Percentiles rank a stretch among this genome's conserved stretches.
Conservation (phyloP, 2,329 filamentous ascomycete species). For the Akanthomyces uredinophilus region DNA sequence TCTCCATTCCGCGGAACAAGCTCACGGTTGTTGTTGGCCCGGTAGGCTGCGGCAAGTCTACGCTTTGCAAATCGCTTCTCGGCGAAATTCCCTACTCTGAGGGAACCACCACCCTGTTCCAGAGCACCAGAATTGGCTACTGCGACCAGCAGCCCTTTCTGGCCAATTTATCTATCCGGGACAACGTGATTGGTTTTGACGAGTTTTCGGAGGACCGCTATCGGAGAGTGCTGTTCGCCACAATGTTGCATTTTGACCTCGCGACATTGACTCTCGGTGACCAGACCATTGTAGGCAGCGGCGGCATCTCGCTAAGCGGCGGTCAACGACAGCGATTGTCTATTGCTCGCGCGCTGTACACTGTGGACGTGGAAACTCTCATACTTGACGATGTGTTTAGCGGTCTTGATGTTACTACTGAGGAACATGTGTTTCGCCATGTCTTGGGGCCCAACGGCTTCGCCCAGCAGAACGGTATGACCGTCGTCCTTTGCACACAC, state of each 20-base stretch:
- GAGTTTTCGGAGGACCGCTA: slow-evolving; percentile 19
- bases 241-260: slow-evolving; percentile 20
- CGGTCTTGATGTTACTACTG: slow-evolving; percentile 30
- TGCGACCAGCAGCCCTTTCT: slow-evolving; percentile 24
- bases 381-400: slow-evolving; percentile 33
- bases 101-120: slow-evolving; percentile 5
- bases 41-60: slow-evolving; percentile 37
- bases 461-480: slow-evolving; percentile 20
- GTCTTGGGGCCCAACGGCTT: slow-evolving; percentile 27
- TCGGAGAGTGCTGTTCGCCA: slow-evolving; percentile 19
- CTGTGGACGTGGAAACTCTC: slow-evolving; percentile 20
- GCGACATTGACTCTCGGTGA: slow-evolving; percentile 24
- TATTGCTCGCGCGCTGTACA: slow-evolving; percentile 30
- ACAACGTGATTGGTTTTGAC: slow-evolving; percentile 21
- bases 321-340: slow-evolving; percentile 23
- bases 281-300: slow-evolving; percentile 27
- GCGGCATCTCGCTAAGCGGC: slow-evolving; percentile 28
- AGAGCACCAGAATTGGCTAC: slow-evolving; percentile 17
- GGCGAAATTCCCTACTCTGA: slow-evolving; percentile 16
- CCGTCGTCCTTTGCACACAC: slow-evolving; percentile 35
- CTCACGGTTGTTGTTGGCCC: slow-evolving; percentile 36
- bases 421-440: slow-evolving; percentile 26
- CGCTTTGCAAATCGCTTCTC: slow-evolving; percentile 31
- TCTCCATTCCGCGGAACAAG: slow-evolving; percentile 25
- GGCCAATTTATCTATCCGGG: slow-evolving; percentile 20